Evolutionary conservation across 139 green algal genomes (phyloP).

Genomic region (Zygnema cylindricum): DNA sequence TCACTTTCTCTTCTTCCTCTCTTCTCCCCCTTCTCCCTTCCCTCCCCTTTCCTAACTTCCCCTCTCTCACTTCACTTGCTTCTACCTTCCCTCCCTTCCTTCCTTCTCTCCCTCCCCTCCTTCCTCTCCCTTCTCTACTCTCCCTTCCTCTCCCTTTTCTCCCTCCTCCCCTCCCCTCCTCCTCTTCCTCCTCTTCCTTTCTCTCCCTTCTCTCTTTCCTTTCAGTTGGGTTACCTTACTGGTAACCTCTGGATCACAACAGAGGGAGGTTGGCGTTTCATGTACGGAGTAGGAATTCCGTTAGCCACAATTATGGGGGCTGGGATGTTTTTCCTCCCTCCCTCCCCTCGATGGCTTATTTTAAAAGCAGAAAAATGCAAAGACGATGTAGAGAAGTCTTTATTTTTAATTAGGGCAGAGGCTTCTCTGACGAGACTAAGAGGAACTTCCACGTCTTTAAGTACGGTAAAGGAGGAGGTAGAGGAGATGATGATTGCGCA

Average conservation of each 20-base stretch:
- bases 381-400: neutral
- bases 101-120: neutral
- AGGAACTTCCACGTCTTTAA: neutral
- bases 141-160: neutral
- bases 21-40: too few species aligned
- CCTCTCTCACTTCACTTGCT: too few species aligned
- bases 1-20: too few species aligned
- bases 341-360: constrained; percentile 88
- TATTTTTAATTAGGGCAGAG: neutral
- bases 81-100: neutral
- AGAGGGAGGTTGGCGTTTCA: constrained; percentile 83
- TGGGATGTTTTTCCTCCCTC: constrained; percentile 79
- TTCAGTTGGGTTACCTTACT: constrained; percentile 75
- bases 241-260: constrained; percentile 66
- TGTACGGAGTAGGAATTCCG: constrained; percentile 70
- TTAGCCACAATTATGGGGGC: constrained; percentile 69
- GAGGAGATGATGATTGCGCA: constrained; percentile 21
- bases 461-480: constrained; percentile 33
- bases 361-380: constrained; percentile 53
- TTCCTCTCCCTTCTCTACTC: neutral
- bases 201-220: neutral
- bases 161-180: neutral
- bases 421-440: constrained; percentile 19
- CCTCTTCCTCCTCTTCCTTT: too few species aligned
- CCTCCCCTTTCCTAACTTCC: too few species aligned